These are phyloP conservation scores for Penicillium sp. DNA, from an alignment of 2,329 filamentous ascomycete genomes.

Conservation along the genomic window DNA sequence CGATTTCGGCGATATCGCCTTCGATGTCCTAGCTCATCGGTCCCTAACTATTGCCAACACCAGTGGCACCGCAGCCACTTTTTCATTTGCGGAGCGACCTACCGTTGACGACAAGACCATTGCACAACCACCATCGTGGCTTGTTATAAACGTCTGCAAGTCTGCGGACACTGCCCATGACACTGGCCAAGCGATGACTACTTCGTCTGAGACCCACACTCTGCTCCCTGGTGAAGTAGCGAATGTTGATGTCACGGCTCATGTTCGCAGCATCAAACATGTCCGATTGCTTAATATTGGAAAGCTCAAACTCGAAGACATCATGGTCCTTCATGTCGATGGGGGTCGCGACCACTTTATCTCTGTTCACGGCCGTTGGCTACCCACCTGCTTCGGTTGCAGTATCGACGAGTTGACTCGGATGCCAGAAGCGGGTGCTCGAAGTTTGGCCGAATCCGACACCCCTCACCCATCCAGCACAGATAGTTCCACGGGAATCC, in stretches of 20 bases:
- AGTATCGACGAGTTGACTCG: constrained; percentile 86
- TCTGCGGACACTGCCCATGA: constrained; percentile 44
- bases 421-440: constrained; percentile 74
- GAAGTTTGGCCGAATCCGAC: constrained; percentile 56
- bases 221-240: constrained; percentile 84
- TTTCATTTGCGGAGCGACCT: constrained; percentile 76
- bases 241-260: constrained; percentile 65
- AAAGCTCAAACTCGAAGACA: constrained; percentile 69
- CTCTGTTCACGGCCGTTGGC: constrained; percentile 74
- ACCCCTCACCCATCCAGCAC: constrained; percentile 32
- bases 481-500: constrained; percentile 39
- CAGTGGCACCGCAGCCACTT: constrained; percentile 73
- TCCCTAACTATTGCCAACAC: constrained; percentile 89
- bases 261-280: constrained; percentile 63
- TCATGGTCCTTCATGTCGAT: constrained; percentile 80
- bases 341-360: constrained; percentile 91
- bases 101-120: constrained; percentile 46
- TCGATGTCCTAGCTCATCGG: constrained; percentile 63
- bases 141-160: constrained; percentile 65
- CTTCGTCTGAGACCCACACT: constrained; percentile 54
- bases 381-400: constrained; percentile 77
- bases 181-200: constrained; percentile 23
- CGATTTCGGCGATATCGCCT: constrained; percentile 75
- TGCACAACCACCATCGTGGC: constrained; percentile 61
- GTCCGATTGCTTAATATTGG: constrained; percentile 72